Percentiles rank a stretch among this genome's conserved stretches.
phyloP scores from a whole-genome alignment of 2,329 filamentous ascomycete genomes.

The Leptosphaerulina australis region DNA sequence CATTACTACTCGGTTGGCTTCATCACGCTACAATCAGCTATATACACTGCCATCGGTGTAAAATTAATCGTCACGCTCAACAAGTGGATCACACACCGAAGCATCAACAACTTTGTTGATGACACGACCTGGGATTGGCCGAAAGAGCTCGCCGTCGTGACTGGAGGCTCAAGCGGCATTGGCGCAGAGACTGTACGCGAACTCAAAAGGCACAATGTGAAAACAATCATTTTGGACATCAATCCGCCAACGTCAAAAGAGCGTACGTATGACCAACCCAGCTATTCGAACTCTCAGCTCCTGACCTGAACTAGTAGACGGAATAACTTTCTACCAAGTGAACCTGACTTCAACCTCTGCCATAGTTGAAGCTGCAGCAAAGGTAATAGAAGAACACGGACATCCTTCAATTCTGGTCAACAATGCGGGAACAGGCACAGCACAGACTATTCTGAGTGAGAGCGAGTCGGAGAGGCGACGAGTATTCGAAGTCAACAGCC shows the following conservation, averaged over 20 bases:
- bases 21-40: not conserved
- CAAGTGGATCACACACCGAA: not conserved
- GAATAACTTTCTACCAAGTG: conserved; percentile 18
- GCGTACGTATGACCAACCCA: not conserved
- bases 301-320: not conserved
- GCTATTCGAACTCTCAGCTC: not conserved
- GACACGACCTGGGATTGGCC: not conserved
- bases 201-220: not conserved
- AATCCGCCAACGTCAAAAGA: not conserved
- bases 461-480: conserved; percentile 5
- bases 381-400: conserved; percentile 13
- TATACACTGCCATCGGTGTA: not conserved
- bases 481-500: conserved; percentile 28
- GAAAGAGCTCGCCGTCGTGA: conserved; percentile 16
- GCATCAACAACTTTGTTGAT: not conserved
- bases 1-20: not conserved
- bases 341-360: conserved; percentile 16
- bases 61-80: not conserved
- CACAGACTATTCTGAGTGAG: conserved; percentile 17
- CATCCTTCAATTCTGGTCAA: conserved; percentile 26
- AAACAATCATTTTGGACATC: not conserved
- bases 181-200: conserved; percentile 15
- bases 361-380: conserved; percentile 11
- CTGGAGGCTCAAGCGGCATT: conserved; percentile 21
- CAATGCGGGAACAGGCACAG: conserved; percentile 22